Percentiles rank a stretch among this genome's conserved stretches.
These are phyloP conservation scores for Paulinella micropora DNA, from an alignment of 78 protist species.

Conservation along the genomic window DNA sequence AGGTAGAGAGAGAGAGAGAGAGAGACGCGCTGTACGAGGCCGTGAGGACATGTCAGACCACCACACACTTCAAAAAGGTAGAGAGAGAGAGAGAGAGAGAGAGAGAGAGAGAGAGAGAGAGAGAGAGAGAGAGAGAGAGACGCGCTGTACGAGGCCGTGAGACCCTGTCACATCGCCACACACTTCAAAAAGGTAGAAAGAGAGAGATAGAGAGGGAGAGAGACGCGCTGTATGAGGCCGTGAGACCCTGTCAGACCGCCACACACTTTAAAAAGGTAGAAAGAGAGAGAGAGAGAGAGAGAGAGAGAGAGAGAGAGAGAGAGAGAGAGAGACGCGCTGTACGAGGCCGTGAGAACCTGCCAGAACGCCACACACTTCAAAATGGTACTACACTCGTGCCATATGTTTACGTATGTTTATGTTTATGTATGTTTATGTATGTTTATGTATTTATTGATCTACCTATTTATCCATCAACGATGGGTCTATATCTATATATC, in stretches of 20 bases:
- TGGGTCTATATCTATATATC: too few species aligned
- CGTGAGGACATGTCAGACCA: conserved; percentile 69
- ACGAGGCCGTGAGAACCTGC: conserved; percentile 78
- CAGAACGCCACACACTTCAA: conserved; percentile 89
- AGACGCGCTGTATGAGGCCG: conserved; percentile 83
- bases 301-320: too few species aligned
- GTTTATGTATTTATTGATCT: too few species aligned
- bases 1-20: neutral
- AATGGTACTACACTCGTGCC: too few species aligned
- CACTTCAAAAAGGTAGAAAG: too few species aligned
- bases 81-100: neutral
- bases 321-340: too few species aligned
- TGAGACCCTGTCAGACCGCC: conserved; percentile 73
- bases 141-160: conserved; percentile 86
- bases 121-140: too few species aligned
- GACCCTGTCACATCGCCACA: conserved; percentile 75
- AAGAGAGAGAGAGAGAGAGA: too few species aligned
- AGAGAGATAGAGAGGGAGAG: conserved; percentile 52
- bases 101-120: too few species aligned
- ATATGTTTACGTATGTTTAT: too few species aligned
- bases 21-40: conserved; percentile 83
- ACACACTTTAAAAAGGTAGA: conserved; percentile 67
- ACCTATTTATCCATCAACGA: too few species aligned
- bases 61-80: conserved; percentile 74
- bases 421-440: too few species aligned